A percentile compares a stretch with the other conserved stretches of the same genome.
Conservation (phyloP, 129 eudicot genomes). For the Helichrysum umbraculigerum region DNA sequence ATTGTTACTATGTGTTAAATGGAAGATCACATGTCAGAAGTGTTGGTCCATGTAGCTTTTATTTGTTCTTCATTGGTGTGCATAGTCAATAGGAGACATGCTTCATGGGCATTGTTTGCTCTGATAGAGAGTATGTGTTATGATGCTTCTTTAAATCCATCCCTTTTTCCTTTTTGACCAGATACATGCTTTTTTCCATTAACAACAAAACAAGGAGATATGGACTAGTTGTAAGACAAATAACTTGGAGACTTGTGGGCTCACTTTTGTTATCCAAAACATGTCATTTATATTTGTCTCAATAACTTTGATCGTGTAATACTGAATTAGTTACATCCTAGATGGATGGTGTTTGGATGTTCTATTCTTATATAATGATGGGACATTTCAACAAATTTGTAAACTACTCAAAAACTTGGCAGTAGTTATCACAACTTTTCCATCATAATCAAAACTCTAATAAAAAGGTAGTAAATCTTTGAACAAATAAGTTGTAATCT, state of each 20-base stretch:
- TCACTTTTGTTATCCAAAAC: slow-evolving; percentile 15
- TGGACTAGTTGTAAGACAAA: slow-evolving; percentile 33
- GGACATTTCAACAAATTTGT: neutral
- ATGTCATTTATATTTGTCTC: neutral
- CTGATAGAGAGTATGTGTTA: neutral
- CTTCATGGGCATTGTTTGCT: slow-evolving; percentile 35
- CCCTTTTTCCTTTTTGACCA: slow-evolving; percentile 43
- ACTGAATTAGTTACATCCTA: too few relatives aligned
- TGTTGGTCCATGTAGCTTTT: slow-evolving; percentile 11
- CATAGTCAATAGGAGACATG: slow-evolving; percentile 34
- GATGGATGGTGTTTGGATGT: neutral
- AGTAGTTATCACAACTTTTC: neutral
- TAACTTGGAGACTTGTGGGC: slow-evolving; percentile 22
- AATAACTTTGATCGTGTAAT: neutral
- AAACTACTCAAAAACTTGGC: neutral
- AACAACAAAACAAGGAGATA: slow-evolving; percentile 41
- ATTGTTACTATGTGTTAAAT: neutral
- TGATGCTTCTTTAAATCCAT: slow-evolving; percentile 9
- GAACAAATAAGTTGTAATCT: slow-evolving; percentile 17
- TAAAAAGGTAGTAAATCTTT: neutral
- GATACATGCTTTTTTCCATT: slow-evolving; percentile 29
- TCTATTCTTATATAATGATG: neutral
- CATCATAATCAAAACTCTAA: too few relatives aligned
- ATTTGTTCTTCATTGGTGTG: slow-evolving; percentile 7
- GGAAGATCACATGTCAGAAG: slow-evolving; percentile 15